phyloP scores from a whole-genome alignment of 257 asterid species.

The Penstemon davidsonii region DNA sequence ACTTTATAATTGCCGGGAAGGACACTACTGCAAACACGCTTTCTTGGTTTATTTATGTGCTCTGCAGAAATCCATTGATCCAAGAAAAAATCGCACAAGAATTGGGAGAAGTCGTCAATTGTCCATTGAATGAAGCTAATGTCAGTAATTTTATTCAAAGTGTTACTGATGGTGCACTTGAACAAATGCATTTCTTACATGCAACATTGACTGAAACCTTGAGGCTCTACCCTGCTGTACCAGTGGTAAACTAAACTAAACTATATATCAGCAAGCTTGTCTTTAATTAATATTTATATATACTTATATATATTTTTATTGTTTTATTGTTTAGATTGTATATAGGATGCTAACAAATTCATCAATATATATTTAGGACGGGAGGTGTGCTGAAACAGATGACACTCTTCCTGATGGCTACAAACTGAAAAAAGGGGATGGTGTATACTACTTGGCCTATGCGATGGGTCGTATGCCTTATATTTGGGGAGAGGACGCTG shows the following conservation, averaged over 20 bases:
- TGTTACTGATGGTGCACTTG: constrained; percentile 59
- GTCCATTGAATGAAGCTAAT: constrained; percentile 20
- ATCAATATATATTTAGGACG: constrained; percentile 42
- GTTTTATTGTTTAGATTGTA: background rate
- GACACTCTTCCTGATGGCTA: constrained; percentile 75
- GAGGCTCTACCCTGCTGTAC: constrained; percentile 81
- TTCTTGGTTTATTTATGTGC: constrained; percentile 65
- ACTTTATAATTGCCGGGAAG: constrained; percentile 72
- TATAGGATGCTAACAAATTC: background rate
- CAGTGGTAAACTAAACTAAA: constrained; percentile 48
- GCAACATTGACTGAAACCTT: constrained; percentile 68
- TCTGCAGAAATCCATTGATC: constrained; percentile 59
- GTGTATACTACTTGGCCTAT: constrained; percentile 57
- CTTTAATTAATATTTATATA: background rate
- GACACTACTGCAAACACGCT: constrained; percentile 76
- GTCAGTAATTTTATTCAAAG: constrained; percentile 40
- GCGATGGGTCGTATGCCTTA: constrained; percentile 75
- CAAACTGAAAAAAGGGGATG: constrained; percentile 61
- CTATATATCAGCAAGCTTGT: background rate
- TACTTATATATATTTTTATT: too few species aligned
- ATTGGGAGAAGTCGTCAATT: constrained; percentile 26
- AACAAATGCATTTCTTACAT: constrained; percentile 71
- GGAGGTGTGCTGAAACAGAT: constrained; percentile 65
- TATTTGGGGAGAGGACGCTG: constrained; percentile 73
- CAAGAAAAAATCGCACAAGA: constrained; percentile 57